phyloP scores from a whole-genome alignment of 2,329 filamentous ascomycete species.

The Cercospora zeina region DNA sequence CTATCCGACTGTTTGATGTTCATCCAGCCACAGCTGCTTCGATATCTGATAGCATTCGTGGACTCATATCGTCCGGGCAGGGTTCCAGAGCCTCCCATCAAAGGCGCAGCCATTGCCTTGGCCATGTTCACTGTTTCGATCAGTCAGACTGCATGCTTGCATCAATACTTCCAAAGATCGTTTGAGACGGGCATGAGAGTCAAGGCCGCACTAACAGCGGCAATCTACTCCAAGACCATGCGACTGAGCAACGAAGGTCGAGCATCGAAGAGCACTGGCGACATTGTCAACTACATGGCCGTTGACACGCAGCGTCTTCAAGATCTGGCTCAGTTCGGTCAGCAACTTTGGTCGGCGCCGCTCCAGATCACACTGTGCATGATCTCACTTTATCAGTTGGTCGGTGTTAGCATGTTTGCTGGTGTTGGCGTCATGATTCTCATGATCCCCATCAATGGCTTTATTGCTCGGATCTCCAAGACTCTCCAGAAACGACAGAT shows the following conservation, averaged over 20 bases:
- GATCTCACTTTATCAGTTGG: slow-evolving; percentile 90
- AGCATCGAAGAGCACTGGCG: slow-evolving; percentile 84
- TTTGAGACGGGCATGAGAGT: slow-evolving; percentile 97
- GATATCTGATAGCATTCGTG: slow-evolving; percentile 80
- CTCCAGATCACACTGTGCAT: slow-evolving; percentile 97
- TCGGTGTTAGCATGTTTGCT: slow-evolving; percentile 92
- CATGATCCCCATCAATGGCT: slow-evolving; percentile 94
- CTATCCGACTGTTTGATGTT: slow-evolving; percentile 84
- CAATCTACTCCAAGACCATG: slow-evolving; percentile 90
- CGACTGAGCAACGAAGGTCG: slow-evolving; percentile 91
- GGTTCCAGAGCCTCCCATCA: slow-evolving; percentile 71
- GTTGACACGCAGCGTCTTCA: slow-evolving; percentile 94
- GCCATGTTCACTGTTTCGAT: slow-evolving; percentile 89
- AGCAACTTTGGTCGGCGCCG: slow-evolving; percentile 93
- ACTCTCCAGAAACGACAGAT: slow-evolving; percentile 93
- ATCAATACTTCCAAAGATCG: slow-evolving; percentile 95
- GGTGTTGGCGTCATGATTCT: slow-evolving; percentile 93
- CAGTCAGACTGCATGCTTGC: slow-evolving; percentile 83
- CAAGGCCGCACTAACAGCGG: slow-evolving; percentile 83
- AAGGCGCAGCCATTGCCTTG: slow-evolving; percentile 83
- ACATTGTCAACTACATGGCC: slow-evolving; percentile 99
- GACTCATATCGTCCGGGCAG: slow-evolving; percentile 66
- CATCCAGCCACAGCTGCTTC: slow-evolving; percentile 84
- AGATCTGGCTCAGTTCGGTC: slow-evolving; percentile 91
- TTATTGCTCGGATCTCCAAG: slow-evolving; percentile 92